A percentile compares a stretch with the other conserved stretches of the same genome.
Evolutionary conservation across 768 basidiomycete genomes (phyloP).

Genomic region (Hypsizygus marmoreus): DNA sequence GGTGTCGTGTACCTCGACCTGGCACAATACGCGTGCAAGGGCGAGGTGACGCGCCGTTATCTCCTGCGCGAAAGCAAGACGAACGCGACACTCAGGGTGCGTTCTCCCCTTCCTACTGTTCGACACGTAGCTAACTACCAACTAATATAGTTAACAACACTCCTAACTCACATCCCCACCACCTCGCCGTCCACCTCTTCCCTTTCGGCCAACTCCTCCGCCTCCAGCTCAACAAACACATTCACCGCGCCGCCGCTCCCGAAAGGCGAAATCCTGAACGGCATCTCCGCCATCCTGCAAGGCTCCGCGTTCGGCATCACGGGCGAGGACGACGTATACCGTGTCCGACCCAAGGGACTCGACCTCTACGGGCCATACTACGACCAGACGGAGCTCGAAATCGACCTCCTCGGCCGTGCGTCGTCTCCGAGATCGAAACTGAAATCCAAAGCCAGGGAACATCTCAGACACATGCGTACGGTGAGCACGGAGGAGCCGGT

Average conservation of each 20-base stretch:
- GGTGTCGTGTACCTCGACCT: constrained; percentile 72
- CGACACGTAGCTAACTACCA: constrained; percentile 1
- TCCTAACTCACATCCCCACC: constrained; percentile 36
- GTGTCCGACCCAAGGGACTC: constrained; percentile 50
- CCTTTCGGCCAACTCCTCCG: no score
- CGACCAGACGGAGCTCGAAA: constrained; percentile 37
- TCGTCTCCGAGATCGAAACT: constrained; percentile 1
- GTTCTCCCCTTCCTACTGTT: constrained; percentile 8
- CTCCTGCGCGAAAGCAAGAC: constrained; percentile 73
- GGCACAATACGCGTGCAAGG: constrained; percentile 70
- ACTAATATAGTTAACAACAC: constrained; percentile 53
- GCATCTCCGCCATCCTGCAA: constrained; percentile 58
- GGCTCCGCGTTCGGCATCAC: constrained; percentile 13
- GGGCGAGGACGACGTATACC: constrained; percentile 51
- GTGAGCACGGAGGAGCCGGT: constrained; percentile 14
- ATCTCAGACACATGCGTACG: constrained; percentile 1
- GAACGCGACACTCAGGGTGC: constrained; percentile 75
- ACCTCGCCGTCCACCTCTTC: no score
- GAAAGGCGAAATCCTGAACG: constrained; percentile 71
- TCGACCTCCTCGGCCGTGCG: constrained; percentile 34
- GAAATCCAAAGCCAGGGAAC: constrained; percentile 3
- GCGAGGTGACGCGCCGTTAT: constrained; percentile 62
- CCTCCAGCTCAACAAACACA: constrained; percentile 14
- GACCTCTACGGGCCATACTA: constrained; percentile 46
- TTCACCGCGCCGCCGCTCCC: constrained; percentile 70